Conservation (phyloP, 345 rosid genomes). For the Hibiscus mutabilis region DNA sequence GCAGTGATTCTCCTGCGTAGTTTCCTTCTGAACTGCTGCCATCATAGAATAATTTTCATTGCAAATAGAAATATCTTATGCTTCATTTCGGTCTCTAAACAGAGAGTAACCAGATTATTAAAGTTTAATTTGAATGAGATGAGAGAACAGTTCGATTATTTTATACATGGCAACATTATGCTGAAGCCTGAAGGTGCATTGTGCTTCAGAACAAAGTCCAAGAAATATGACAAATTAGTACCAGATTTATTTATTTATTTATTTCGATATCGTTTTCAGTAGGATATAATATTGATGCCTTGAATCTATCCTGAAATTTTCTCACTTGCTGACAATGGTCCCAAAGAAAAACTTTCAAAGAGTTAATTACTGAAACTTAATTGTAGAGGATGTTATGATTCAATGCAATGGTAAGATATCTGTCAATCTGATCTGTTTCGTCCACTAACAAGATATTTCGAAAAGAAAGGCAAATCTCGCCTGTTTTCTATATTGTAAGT, state of each 20-base stretch:
- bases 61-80: background rate
- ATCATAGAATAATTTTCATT: background rate
- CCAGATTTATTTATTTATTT: background rate
- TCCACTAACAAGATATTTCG: background rate
- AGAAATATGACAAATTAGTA: conserved; percentile 5
- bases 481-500: background rate
- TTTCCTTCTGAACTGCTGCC: background rate
- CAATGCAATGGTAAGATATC: background rate
- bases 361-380: background rate
- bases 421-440: background rate
- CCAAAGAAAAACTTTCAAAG: conserved; percentile 7
- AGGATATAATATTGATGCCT: conserved; percentile 11
- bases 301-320: conserved; percentile 21
- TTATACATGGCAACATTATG: background rate
- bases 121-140: too few relatives aligned
- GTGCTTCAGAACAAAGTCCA: conserved; percentile 8
- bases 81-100: too few relatives aligned
- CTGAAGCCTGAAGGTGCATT: conserved; percentile 5
- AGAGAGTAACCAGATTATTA: too few relatives aligned
- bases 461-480: background rate
- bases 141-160: background rate
- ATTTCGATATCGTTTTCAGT: background rate
- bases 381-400: background rate
- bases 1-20: background rate
- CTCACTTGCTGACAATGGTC: conserved; percentile 12